Conservation (phyloP, 2,329 filamentous ascomycete genomes). For the Fusarium avenaceum region DNA sequence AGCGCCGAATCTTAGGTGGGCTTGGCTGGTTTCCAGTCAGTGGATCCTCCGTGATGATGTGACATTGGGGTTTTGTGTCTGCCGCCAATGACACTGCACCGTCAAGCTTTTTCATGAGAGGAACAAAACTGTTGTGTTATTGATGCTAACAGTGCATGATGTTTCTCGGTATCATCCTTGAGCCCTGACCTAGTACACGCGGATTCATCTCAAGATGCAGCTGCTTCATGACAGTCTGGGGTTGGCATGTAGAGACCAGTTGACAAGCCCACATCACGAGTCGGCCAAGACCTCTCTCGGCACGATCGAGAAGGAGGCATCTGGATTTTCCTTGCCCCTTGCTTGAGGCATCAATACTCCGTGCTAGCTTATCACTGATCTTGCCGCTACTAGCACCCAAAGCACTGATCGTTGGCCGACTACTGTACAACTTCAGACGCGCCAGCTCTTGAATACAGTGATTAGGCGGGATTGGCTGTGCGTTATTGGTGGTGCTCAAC, state of each 20-base stretch:
- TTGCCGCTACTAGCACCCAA: slow-evolving; percentile 31
- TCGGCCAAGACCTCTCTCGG: slow-evolving; percentile 6
- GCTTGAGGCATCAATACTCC: slow-evolving; percentile 2
- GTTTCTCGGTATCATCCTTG: slow-evolving; percentile 20
- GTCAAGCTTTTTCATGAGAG: slow-evolving; percentile 18
- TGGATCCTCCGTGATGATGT: slow-evolving; percentile 37
- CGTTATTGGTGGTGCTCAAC: slow-evolving; percentile 32
- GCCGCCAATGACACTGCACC: slow-evolving; percentile 32
- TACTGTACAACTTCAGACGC: slow-evolving; percentile 23
- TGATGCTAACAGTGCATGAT: slow-evolving; percentile 20
- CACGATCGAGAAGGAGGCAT: slow-evolving; percentile 11
- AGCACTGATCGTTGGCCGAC: slow-evolving; percentile 14
- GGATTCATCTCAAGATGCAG: slow-evolving; percentile 14
- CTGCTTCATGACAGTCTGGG: slow-evolving; percentile 17
- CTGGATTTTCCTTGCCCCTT: slow-evolving; percentile 21
- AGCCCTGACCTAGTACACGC: slow-evolving; percentile 11
- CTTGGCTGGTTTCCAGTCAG: slow-evolving; percentile 43
- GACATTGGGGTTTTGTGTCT: slow-evolving; percentile 29
- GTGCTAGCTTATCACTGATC: slow-evolving; percentile 12
- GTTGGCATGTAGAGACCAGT: slow-evolving; percentile 20
- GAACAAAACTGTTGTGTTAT: slow-evolving; percentile 22
- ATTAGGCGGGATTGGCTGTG: slow-evolving; percentile 18
- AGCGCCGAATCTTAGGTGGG: slow-evolving; percentile 36
- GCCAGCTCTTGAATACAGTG: slow-evolving; percentile 26
- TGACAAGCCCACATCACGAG: slow-evolving; percentile 19